Conservation (phyloP, 169 alveolate species). For the Eimeria zaria region DNA sequence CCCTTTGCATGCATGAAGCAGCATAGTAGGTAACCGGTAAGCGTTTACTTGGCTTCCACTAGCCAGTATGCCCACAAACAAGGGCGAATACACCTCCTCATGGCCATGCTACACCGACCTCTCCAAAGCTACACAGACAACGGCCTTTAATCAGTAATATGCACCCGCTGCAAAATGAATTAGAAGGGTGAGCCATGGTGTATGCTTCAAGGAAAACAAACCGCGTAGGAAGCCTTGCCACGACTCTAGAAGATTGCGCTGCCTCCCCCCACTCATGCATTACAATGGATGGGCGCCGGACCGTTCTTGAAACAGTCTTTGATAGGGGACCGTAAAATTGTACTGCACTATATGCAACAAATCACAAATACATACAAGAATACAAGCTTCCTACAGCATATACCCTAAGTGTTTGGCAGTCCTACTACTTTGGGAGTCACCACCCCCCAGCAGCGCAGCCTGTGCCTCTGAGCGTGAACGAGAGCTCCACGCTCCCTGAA, state of each 20-base stretch:
- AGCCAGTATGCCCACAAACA: not conserved
- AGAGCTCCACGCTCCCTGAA: not conserved
- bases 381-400: not conserved
- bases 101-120: not conserved
- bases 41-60: not conserved
- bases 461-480: constrained; percentile 42
- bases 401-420: not conserved
- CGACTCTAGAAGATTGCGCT: not conserved
- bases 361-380: not conserved
- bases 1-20: not conserved
- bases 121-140: not conserved
- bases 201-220: not conserved
- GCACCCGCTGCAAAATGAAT: not conserved
- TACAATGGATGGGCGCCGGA: not conserved
- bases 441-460: constrained; percentile 69
- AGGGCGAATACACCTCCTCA: not conserved
- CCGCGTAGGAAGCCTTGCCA: not conserved
- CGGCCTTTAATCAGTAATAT: not conserved
- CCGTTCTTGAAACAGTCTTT: not conserved
- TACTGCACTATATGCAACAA: not conserved
- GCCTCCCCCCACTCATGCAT: constrained; percentile 42
- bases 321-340: not conserved
- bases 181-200: not conserved
- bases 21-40: not conserved
- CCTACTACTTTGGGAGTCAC: constrained; percentile 37